Base-by-base conservation (phyloP, 2,329 filamentous ascomycete genomes). In the Neonectria sp. region DNA sequence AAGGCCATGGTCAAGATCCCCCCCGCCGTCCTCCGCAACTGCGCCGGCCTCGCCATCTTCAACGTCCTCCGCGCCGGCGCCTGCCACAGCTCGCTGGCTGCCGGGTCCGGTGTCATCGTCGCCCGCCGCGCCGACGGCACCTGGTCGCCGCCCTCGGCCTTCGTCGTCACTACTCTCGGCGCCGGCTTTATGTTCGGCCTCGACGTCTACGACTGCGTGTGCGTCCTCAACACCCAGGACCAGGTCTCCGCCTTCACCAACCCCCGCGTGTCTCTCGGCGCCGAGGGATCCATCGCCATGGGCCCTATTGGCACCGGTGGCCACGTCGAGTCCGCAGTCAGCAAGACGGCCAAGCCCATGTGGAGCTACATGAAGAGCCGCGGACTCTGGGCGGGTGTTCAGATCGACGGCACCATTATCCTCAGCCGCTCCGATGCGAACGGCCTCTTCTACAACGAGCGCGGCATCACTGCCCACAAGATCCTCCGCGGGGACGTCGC, bases 291-390 rank as follows among this genome's bases (percentile, higher is more conserved):
- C 65, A 88, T 90, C 15, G 86, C 89, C n/a, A 86, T 91, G 3
- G 88, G 82, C 1, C 82, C 82, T 5, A 80, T 89, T 1, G 88
- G 92, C 9, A 82, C 90, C 3, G 92, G 92, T 17, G 91, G 88
- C 8, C 83, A 91, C 2, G 80, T 93, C 17, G 80, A 82, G 43
- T 73, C 79, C 11, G 78, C 79, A 0, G 67, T 78, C 0, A 75
- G 73, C 52, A 75, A 74, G 69, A 77, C 76, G 0, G 75, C 68
- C 71, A 85, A 89, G 31, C 93, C 93, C 0, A 86, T 95, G 7
- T 95, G 92, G 86, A 94, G 91, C 33, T 96, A 96, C 77, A 88
- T 95, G 80, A 95, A 95, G 82, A 93, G 90, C 69, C 87, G 93
- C 35, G 93, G 94, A 1, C 87, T 95, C 64, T 95, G 95, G 78